A percentile compares a stretch with the other conserved stretches of the same genome.
Evolutionary conservation across 495 filamentous ascomycete genomes (phyloP).

Genomic region (Hypoxylon perforatum): DNA sequence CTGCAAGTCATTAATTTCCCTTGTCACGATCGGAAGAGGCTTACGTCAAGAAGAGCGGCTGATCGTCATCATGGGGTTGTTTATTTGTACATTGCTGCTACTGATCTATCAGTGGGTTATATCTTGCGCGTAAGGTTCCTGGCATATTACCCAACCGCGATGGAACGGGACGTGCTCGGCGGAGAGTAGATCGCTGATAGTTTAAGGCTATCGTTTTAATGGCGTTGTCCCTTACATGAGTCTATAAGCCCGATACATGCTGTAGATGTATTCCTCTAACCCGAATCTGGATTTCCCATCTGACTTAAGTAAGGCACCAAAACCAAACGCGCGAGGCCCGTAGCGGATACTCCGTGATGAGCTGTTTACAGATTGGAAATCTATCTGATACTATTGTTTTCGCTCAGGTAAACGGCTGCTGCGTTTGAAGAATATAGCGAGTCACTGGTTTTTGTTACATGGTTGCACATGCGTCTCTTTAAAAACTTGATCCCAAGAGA

Average conservation of each 20-base stretch:
- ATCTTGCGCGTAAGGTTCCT: neutral
- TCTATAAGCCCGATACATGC: conserved; percentile 2
- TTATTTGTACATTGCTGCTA: conserved; percentile 20
- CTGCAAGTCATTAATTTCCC: conserved; percentile 38
- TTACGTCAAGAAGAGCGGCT: conserved; percentile 40
- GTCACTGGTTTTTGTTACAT: conserved; percentile 5
- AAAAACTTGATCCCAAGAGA: conserved; percentile 36
- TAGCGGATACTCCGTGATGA: neutral
- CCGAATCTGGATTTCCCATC: neutral
- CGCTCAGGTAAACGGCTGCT: neutral
- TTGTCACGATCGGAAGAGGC: conserved; percentile 37
- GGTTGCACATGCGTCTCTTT: conserved; percentile 29
- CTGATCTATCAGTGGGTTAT: conserved; percentile 18
- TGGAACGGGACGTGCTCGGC: conserved; percentile 25
- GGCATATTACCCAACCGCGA: neutral
- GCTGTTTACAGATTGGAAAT: neutral
- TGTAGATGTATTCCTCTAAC: neutral
- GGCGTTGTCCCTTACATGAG: conserved; percentile 37
- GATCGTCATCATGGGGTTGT: conserved; percentile 34
- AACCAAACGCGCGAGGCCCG: no score
- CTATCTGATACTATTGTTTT: neutral
- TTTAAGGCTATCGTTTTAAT: conserved; percentile 33
- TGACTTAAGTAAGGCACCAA: neutral
- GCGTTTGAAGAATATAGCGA: neutral
- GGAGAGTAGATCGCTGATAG: conserved; percentile 28